A percentile compares a stretch with the other conserved stretches of the same genome.
phyloP scores from a whole-genome alignment of 2,329 filamentous ascomycete genomes.

The Chaetomiaceae sp. region DNA sequence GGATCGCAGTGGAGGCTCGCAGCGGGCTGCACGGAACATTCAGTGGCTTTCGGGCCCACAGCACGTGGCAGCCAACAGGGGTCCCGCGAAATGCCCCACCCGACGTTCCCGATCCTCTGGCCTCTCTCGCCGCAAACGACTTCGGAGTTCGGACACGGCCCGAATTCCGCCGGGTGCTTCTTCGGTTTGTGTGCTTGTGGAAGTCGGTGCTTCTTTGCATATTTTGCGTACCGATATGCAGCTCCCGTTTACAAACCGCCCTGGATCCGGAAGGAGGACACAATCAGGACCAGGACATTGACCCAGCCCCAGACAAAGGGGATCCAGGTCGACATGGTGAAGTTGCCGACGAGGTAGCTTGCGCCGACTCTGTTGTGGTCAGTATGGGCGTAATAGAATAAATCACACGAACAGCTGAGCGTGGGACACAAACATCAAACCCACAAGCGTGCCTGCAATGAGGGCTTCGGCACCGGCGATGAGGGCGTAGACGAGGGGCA shows the following conservation, averaged over 20 bases:
- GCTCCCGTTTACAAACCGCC: constrained; percentile 60
- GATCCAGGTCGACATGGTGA: constrained; percentile 91
- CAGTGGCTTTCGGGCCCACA: too few species aligned
- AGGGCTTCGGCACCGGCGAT: constrained; percentile 73
- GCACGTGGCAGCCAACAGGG: too few species aligned
- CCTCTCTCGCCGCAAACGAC: too few species aligned
- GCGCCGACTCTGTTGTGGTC: constrained; percentile 60
- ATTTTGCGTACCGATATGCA: too few species aligned
- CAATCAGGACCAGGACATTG: constrained; percentile 74
- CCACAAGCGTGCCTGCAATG: constrained; percentile 75
- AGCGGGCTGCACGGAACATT: background rate
- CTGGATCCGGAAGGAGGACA: constrained; percentile 91
- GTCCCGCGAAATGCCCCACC: too few species aligned
- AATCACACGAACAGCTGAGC: background rate
- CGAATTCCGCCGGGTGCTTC: too few species aligned
- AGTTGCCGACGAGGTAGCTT: constrained; percentile 76
- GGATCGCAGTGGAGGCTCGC: background rate
- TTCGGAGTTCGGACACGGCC: too few species aligned
- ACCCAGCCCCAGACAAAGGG: constrained; percentile 84
- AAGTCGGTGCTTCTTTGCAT: too few species aligned
- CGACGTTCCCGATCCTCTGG: too few species aligned
- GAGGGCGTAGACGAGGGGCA: constrained; percentile 65
- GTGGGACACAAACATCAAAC: constrained; percentile 60
- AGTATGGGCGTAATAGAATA: background rate
- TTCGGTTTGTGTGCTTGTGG: too few species aligned